These are phyloP conservation scores for Mesostigma viride DNA, from an alignment of 139 green algal genomes.

Conservation along the genomic window DNA sequence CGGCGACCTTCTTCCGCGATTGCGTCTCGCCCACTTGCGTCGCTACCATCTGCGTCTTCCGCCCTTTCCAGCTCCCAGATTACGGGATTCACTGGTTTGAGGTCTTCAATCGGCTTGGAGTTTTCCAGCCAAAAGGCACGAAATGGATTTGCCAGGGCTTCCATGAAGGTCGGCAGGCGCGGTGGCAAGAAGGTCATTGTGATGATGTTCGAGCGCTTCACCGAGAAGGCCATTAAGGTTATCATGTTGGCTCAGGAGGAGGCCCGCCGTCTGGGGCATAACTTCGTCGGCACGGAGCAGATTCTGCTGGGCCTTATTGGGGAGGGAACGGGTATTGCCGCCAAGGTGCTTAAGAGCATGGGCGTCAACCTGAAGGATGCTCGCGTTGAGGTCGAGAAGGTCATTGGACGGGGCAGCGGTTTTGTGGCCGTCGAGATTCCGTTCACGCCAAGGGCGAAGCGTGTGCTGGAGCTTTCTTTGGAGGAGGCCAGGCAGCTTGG, in stretches of 20 bases:
- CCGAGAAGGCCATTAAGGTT: slow-evolving; percentile 83
- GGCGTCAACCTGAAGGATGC: slow-evolving; percentile 97
- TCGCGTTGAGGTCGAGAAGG: slow-evolving; percentile 95
- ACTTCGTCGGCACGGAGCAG: slow-evolving; percentile 99
- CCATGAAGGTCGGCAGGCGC: no score
- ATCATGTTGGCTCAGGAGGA: slow-evolving; percentile 99
- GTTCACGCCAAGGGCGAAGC: slow-evolving; percentile 96
- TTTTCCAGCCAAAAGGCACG: no score
- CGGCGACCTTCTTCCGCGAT: no score
- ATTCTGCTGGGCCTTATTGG: slow-evolving; percentile 96
- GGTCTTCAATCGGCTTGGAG: no score
- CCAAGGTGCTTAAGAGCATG: slow-evolving; percentile 98
- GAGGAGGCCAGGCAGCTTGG: slow-evolving; percentile 95
- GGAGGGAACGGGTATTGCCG: slow-evolving; percentile 95
- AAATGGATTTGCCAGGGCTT: no score
- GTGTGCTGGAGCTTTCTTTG: slow-evolving; percentile 93
- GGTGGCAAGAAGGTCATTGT: no score
- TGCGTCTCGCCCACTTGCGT: no score
- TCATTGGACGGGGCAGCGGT: slow-evolving; percentile 90
- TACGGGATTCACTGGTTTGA: no score
- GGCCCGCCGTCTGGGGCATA: slow-evolving; percentile 82
- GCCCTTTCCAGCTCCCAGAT: no score
- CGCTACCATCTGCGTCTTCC: no score
- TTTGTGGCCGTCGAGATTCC: slow-evolving; percentile 99
- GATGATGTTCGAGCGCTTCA: slow-evolving; percentile 95